phyloP scores from a whole-genome alignment of 1,284 basidiomycete species.

The Heliocybe sulcata region DNA sequence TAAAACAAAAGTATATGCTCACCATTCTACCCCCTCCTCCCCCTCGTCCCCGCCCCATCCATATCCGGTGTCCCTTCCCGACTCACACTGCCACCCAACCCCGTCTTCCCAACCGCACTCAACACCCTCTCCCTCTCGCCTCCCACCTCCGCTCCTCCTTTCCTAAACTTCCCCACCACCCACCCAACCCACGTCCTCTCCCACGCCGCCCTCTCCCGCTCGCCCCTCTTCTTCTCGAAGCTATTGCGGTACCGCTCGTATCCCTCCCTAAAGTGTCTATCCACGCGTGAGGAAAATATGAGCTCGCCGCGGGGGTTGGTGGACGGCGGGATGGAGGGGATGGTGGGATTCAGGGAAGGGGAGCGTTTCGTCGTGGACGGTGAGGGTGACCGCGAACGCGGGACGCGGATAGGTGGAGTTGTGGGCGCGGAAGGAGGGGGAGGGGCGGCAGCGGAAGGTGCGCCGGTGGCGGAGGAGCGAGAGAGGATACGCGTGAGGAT shows the following conservation, averaged over 20 bases:
- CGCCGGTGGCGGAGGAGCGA: slow-evolving; percentile 57
- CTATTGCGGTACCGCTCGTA: slow-evolving; percentile 90
- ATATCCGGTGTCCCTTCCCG: not conserved
- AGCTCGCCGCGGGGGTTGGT: slow-evolving; percentile 92
- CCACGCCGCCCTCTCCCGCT: slow-evolving; percentile 42
- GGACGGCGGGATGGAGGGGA: slow-evolving; percentile 84
- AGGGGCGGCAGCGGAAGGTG: slow-evolving; percentile 21
- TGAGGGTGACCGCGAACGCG: slow-evolving; percentile 27
- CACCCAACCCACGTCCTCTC: slow-evolving; percentile 36
- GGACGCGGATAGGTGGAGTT: slow-evolving; percentile 6
- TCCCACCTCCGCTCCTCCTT: not conserved
- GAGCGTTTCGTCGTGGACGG: slow-evolving; percentile 21
- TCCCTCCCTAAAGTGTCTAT: slow-evolving; percentile 76
- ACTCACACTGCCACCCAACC: not conserved
- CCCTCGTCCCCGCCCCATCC: not conserved
- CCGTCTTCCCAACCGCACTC: not conserved
- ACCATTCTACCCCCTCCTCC: no score
- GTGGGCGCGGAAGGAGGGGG: slow-evolving; percentile 20
- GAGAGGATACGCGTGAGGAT: slow-evolving; percentile 27
- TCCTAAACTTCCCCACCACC: slow-evolving; percentile 12
- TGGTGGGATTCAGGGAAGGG: slow-evolving; percentile 35
- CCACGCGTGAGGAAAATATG: slow-evolving; percentile 89
- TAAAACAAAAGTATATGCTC: no score
- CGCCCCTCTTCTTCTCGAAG: slow-evolving; percentile 82
- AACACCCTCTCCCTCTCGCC: not conserved